A percentile compares a stretch with the other conserved stretches of the same genome.
Evolutionary conservation across 1,284 basidiomycete species (phyloP).

Genomic region (Ustilago esculenta): DNA sequence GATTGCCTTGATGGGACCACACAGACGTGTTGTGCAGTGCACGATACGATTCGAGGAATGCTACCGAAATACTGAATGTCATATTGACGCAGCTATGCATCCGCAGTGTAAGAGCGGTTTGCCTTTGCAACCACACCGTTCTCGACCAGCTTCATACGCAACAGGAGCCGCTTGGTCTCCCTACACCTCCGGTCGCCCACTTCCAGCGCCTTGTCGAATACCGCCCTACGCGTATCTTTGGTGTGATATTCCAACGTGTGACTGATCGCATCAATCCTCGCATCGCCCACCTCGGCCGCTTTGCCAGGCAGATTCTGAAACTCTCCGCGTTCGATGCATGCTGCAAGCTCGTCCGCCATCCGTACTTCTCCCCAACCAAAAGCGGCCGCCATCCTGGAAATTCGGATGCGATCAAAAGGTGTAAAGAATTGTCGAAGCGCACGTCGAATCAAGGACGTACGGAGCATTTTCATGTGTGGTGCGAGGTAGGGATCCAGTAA

Average conservation of each 20-base stretch:
- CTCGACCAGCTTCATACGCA: constrained; percentile 77
- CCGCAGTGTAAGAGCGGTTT: constrained; percentile 8
- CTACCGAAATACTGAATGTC: no score
- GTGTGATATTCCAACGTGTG: constrained; percentile 79
- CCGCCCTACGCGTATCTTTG: constrained; percentile 76
- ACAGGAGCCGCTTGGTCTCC: constrained; percentile 77
- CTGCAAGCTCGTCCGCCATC: constrained; percentile 76
- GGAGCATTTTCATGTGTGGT: constrained; percentile 67
- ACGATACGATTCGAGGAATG: no score
- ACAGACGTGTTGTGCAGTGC: no score
- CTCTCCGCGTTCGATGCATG: constrained; percentile 77
- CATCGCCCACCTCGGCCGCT: constrained; percentile 82
- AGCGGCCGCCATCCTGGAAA: constrained; percentile 80
- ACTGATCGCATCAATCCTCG: constrained; percentile 72
- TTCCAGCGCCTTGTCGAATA: constrained; percentile 79
- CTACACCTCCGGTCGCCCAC: constrained; percentile 76
- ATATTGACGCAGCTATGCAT: constrained; percentile 9
- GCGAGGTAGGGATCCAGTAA: constrained; percentile 79
- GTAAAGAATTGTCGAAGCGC: constrained; percentile 74
- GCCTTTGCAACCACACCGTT: constrained; percentile 45
- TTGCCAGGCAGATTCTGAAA: constrained; percentile 78
- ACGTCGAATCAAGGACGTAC: constrained; percentile 69
- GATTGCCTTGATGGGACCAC: no score
- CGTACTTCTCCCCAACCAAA: constrained; percentile 81
- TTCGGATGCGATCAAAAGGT: constrained; percentile 81